Evolutionary conservation across 768 basidiomycete species (phyloP).

Genomic region (Leccinellum albellum): DNA sequence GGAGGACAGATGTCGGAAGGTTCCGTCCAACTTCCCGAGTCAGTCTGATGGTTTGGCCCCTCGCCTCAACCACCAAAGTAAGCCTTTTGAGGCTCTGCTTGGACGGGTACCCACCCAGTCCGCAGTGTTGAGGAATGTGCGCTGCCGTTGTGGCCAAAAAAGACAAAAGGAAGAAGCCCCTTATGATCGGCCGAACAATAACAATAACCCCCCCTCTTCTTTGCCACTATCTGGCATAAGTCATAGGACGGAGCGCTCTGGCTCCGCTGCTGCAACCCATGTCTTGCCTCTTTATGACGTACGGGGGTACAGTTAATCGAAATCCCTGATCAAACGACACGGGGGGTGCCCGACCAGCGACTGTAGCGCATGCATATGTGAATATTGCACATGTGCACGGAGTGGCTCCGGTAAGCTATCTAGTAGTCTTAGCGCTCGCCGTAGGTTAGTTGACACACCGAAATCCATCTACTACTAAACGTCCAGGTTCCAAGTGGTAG

Average conservation of each 20-base stretch:
- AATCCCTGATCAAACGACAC: not conserved
- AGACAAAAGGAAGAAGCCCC: not conserved
- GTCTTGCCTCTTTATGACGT: not conserved
- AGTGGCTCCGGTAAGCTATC: not conserved
- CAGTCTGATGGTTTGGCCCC: not conserved
- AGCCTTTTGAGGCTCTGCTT: not conserved
- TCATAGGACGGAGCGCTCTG: too few species aligned
- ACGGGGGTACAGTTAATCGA: not conserved
- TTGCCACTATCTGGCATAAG: too few species aligned
- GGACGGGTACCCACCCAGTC: not conserved
- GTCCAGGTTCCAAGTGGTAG: not conserved
- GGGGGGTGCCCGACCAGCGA: not conserved
- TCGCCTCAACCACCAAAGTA: not conserved
- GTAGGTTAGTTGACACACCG: not conserved
- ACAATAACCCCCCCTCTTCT: not conserved
- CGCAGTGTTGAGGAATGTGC: not conserved
- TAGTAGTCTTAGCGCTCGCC: not conserved
- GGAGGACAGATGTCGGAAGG: not conserved
- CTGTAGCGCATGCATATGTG: too few species aligned
- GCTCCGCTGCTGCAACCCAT: not conserved
- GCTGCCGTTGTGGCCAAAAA: not conserved
- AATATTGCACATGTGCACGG: not conserved
- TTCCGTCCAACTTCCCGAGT: not conserved
- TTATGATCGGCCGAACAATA: too few species aligned
- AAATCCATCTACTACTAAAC: too few species aligned